phyloP scores from a whole-genome alignment of 1,139 yeast species.

The Geotrichum bryndzae region DNA sequence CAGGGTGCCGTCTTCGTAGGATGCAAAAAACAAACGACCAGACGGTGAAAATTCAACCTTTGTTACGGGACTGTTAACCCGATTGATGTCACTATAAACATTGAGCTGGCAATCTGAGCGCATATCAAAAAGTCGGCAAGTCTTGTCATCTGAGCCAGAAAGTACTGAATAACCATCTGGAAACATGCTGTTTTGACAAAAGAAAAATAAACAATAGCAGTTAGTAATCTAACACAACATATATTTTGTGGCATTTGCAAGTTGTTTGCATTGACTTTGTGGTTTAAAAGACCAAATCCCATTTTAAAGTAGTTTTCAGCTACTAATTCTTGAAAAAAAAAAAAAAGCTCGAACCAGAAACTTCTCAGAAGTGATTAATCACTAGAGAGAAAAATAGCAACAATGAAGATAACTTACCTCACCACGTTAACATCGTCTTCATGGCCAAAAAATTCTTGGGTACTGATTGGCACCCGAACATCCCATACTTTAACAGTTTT shows the following conservation, averaged over 20 bases:
- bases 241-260: too few species aligned
- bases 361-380: neutral
- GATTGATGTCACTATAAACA: conserved; percentile 41
- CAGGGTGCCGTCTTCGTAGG: conserved; percentile 72
- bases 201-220: neutral
- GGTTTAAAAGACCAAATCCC: too few species aligned
- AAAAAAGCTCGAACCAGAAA: neutral
- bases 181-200: conserved; percentile 36
- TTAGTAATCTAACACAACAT: neutral
- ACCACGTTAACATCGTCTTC: conserved; percentile 63
- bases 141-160: conserved; percentile 78
- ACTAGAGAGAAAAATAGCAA: neutral
- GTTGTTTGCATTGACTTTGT: too few species aligned
- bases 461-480: conserved; percentile 47
- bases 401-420: conserved; percentile 31
- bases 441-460: conserved; percentile 54
- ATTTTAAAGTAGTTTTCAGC: too few species aligned
- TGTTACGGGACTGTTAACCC: conserved; percentile 38
- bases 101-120: conserved; percentile 71
- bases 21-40: conserved; percentile 68
- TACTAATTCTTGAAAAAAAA: too few species aligned
- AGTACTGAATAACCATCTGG: conserved; percentile 56
- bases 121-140: conserved; percentile 64
- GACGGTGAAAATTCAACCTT: conserved; percentile 70
- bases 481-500: conserved; percentile 74